Evolutionary conservation across 2,329 filamentous ascomycete genomes (phyloP).

Genomic region (Rutstroemia sp.): DNA sequence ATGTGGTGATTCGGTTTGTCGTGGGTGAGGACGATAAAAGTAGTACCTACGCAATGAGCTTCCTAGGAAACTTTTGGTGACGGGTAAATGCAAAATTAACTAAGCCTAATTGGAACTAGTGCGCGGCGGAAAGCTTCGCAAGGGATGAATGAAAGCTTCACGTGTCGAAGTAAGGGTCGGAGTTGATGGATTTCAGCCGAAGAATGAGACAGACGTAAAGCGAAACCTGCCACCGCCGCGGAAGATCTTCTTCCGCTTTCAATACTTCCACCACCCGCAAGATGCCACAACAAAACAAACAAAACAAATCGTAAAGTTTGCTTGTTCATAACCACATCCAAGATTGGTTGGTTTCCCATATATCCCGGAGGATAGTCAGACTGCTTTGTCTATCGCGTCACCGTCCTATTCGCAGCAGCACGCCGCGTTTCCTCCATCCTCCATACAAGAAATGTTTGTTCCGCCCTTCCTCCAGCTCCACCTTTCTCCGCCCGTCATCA

Average conservation of each 20-base stretch:
- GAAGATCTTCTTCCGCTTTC: background rate
- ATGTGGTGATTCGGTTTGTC: background rate
- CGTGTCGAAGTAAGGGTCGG: background rate
- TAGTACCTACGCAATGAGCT: background rate
- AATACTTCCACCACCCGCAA: background rate
- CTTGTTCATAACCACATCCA: background rate
- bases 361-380: too few relatives aligned
- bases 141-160: background rate
- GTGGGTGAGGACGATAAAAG: background rate
- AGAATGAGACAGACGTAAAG: background rate
- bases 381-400: too few relatives aligned
- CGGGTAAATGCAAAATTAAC: background rate
- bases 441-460: background rate
- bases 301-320: background rate
- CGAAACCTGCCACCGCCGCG: background rate
- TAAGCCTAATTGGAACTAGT: background rate
- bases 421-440: too few relatives aligned
- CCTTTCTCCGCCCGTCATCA: background rate
- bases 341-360: too few relatives aligned
- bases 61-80: background rate
- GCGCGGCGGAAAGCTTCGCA: background rate
- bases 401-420: too few relatives aligned
- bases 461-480: conserved; percentile 1
- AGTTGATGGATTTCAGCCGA: background rate
- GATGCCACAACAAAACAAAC: background rate